Percentiles rank a stretch among this genome's conserved stretches.
phyloP scores from a whole-genome alignment of 1,284 basidiomycete genomes.

The Irpex lacteus region DNA sequence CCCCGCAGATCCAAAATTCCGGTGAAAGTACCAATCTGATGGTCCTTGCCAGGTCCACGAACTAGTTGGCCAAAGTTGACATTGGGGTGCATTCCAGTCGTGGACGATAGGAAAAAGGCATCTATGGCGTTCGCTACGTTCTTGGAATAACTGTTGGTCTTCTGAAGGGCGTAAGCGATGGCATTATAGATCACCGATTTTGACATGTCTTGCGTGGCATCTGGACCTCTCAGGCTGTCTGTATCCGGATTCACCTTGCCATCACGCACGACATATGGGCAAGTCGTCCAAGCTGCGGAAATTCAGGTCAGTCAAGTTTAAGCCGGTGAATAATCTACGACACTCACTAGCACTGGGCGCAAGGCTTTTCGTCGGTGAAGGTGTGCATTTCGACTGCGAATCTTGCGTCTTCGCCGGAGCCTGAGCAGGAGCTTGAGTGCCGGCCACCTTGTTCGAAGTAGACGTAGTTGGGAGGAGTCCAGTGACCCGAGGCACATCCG shows the following conservation, averaged over 20 bases:
- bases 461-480: slow-evolving; percentile 9
- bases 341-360: slow-evolving; percentile 29
- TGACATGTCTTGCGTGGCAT: slow-evolving; percentile 49
- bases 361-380: slow-evolving; percentile 36
- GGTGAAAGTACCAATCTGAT: slow-evolving; percentile 51
- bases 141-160: slow-evolving; percentile 34
- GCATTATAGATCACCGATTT: slow-evolving; percentile 64
- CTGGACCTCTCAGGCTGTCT: slow-evolving; percentile 51
- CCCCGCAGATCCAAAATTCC: slow-evolving; percentile 64
- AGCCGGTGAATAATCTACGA: background rate
- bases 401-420: slow-evolving; percentile 27
- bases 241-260: slow-evolving; percentile 71
- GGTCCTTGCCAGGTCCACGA: slow-evolving; percentile 52
- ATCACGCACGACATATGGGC: slow-evolving; percentile 56
- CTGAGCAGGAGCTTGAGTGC: slow-evolving; percentile 28
- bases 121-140: slow-evolving; percentile 47
- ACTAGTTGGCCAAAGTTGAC: slow-evolving; percentile 65
- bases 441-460: slow-evolving; percentile 16
- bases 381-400: slow-evolving; percentile 27
- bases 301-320: background rate
- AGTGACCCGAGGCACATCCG: slow-evolving; percentile 11
- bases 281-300: slow-evolving; percentile 56
- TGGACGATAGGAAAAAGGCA: slow-evolving; percentile 57
- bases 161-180: slow-evolving; percentile 50
- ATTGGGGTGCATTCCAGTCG: slow-evolving; percentile 66